Evolutionary conservation across 495 filamentous ascomycete genomes (phyloP).

Genomic region (Lepraria neglecta): DNA sequence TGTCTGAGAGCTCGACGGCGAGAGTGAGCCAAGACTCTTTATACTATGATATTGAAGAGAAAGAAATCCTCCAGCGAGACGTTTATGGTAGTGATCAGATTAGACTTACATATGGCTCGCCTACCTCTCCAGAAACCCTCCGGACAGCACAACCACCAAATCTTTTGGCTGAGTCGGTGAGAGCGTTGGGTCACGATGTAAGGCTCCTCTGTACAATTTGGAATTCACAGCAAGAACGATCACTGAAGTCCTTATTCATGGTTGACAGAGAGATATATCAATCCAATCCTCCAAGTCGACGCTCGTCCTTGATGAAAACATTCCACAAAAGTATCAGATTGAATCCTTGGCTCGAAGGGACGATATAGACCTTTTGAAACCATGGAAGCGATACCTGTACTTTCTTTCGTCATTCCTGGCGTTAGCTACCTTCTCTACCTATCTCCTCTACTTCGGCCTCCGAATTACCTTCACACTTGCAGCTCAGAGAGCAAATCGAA

Average conservation of each 20-base stretch:
- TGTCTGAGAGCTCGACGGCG: neutral
- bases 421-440: neutral
- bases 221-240: neutral
- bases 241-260: neutral
- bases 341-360: constrained; percentile 6
- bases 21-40: neutral
- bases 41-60: neutral
- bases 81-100: neutral
- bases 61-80: neutral
- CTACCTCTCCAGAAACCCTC: neutral
- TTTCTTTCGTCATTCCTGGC: constrained; percentile 5
- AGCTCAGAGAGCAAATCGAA: constrained; percentile 1
- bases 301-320: neutral
- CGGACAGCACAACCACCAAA: neutral
- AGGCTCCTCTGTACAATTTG: neutral
- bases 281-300: neutral
- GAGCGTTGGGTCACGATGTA: neutral
- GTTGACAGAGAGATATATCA: neutral
- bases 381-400: constrained; percentile 11
- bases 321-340: neutral
- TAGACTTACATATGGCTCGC: neutral
- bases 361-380: constrained; percentile 5
- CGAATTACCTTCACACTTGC: constrained; percentile 8
- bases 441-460: constrained; percentile 3
- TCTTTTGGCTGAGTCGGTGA: neutral